These are phyloP conservation scores for Limnomonas spitsbergensis DNA, from an alignment of 139 green algal species.

Conservation along the genomic window DNA sequence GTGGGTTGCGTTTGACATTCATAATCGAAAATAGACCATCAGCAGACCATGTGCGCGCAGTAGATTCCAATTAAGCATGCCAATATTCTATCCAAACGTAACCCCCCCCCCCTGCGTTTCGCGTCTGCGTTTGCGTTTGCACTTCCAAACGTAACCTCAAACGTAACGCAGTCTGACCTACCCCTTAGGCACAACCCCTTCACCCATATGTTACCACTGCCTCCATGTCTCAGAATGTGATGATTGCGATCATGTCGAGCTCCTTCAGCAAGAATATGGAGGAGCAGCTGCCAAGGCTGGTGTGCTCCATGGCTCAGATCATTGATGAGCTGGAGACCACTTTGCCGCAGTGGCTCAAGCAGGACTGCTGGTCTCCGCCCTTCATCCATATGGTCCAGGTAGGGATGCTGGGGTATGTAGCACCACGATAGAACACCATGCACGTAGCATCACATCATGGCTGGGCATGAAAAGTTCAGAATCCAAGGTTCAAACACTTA, in stretches of 20 bases:
- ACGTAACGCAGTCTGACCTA: too few relatives aligned
- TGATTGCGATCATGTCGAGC: slow-evolving; percentile 50
- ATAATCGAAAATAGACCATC: too few relatives aligned
- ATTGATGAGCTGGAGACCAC: slow-evolving; percentile 63
- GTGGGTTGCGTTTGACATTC: too few relatives aligned
- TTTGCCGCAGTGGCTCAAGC: slow-evolving; percentile 42
- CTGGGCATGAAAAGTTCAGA: slow-evolving; percentile 32
- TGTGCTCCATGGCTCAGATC: slow-evolving; percentile 33
- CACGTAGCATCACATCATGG: slow-evolving; percentile 41
- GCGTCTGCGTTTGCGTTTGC: too few relatives aligned
- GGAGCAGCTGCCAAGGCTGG: background rate
- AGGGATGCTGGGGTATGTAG: background rate
- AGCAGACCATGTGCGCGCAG: too few relatives aligned
- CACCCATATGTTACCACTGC: too few relatives aligned
- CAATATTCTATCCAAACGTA: too few relatives aligned
- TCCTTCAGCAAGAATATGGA: slow-evolving; percentile 31
- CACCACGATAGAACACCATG: slow-evolving; percentile 37
- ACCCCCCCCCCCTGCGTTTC: too few relatives aligned
- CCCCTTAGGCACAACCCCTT: too few relatives aligned
- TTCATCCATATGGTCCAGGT: slow-evolving; percentile 58
- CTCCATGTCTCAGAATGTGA: slow-evolving; percentile 31
- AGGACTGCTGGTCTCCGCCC: slow-evolving; percentile 31
- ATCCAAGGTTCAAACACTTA: background rate
- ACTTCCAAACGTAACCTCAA: too few relatives aligned
- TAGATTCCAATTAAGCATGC: too few relatives aligned